Evolutionary conservation across 106 monocot genomes (phyloP), one percentile per base, ranked within the genome.

Genomic region (Platanthera zijinensis): DNA sequence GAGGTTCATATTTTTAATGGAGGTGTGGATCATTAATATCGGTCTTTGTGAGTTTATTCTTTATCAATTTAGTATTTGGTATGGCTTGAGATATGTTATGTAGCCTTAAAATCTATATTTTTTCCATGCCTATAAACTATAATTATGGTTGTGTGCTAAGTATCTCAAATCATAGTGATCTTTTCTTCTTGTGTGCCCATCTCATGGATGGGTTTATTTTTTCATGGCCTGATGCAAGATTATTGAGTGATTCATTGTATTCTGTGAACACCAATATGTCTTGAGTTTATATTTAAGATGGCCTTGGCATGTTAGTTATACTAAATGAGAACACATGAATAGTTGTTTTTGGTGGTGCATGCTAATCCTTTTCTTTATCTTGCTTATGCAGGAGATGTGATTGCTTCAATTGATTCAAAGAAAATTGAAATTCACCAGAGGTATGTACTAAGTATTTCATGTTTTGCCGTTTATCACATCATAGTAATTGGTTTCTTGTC

Each of bases 371-470:
- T 75, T 62, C 25, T 63, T 81, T 48, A 45, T 79, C 39, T 39
- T 53, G 32, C 5, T 82, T 81, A 50, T 82, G 54, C 87, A 99
- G 99, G 88, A 57, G 83, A 87, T 50, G 94, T 99, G 49, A 88
- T 99, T 77, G 86, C 86, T 53, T 86, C 90, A 45, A 81, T 99
- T 87, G 88, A 92, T 80, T 67, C 83, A 45, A 89, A 81, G 77
- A 99, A 92, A 78, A 80, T 83, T 84, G 86, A 85, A 71, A 87
- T 99, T 86, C 94, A 75, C 19, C 94, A 99, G 73, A 94, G 99
- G 99, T 99, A 92, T 84, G n/a, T 30, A 13, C 3, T 30, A 66
- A 8, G 4, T 66, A 1, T 62, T 12, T 66, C 66, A 66, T 66
- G 30, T 11, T 66, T 66, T 3, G 5, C 66, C 11, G 9, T 32